Base-by-base conservation (phyloP, 768 basidiomycete species). In the Termitomyces sp. region DNA sequence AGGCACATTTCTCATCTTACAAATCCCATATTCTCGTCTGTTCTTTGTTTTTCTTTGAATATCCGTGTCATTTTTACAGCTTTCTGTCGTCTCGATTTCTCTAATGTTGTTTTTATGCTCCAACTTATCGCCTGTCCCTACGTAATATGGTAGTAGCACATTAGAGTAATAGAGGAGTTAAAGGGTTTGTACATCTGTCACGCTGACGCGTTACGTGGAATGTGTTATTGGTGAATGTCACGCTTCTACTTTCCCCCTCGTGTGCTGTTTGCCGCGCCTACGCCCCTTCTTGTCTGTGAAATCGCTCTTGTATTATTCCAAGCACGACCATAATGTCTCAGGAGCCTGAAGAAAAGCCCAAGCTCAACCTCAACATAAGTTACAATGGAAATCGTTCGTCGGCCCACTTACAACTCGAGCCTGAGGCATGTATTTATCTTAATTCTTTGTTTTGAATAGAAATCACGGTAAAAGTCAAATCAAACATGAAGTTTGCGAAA, bases 391-490 rank as follows among this genome's bases (percentile, higher is more conserved):
- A 72, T 54, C 74, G 87, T 88, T 43, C n/a, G 66, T 63, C 28
- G 35, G 28, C 46, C 24, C 20, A 47, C 36, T 36, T 12, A 16
- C 32, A 44, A 36, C 6, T 40, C 49, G 33, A 18, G 50, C 6
- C 33, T 44, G 35, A 28, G 50, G 36, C 45, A 22, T 51, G 30
- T 42, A 45, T 58, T 56, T 22, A 52, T 24, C 47, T 9, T 8
- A 24, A n/a, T 53, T 8, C 6, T 42, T 36, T 12, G 52, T 33
- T 56, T 52, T 55, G 40, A 33, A 24, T 65, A 88, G 87, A 77
- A 9, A 82, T 86, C 32, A 85, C 82, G 5, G 80, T 89, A 4
- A 88, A 88, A 67, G 86, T 87, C 12, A 87, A 84, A 59, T 59
- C 76, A 1, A 81, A 80, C 36, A 88, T 81, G 76, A 73, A 75